Evolutionary conservation across 345 rosid species (phyloP).

Genomic region (Populus tremula): DNA sequence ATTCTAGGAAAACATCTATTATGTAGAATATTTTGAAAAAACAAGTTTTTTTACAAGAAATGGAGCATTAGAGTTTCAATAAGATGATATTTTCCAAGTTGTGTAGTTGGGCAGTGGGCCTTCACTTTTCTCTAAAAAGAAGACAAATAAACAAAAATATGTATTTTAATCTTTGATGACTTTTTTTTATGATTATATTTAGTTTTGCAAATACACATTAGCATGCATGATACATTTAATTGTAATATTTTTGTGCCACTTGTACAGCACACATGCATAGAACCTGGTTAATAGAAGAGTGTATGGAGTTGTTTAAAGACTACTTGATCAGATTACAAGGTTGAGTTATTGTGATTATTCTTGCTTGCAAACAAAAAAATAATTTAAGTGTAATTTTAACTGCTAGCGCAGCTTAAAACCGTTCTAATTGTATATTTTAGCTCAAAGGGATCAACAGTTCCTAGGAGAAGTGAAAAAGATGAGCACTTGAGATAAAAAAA

Average conservation of each 20-base stretch:
- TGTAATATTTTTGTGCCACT: neutral
- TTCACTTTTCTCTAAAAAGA: neutral
- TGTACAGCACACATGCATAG: neutral
- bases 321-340: neutral
- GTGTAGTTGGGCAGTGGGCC: neutral
- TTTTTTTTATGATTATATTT: neutral
- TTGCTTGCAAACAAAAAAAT: neutral
- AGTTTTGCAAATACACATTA: neutral
- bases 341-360: neutral
- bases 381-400: neutral
- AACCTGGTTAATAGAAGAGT: neutral
- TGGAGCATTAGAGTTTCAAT: neutral
- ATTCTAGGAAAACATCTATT: no score
- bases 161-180: neutral
- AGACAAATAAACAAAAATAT: neutral
- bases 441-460: no score
- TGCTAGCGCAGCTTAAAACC: neutral
- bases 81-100: neutral
- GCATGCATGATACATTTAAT: neutral
- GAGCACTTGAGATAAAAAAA: no score
- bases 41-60: neutral
- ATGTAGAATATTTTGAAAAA: no score
- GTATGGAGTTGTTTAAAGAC: neutral
- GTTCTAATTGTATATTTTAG: no score
- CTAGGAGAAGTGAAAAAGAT: no score